Evolutionary conservation across 2,329 filamentous ascomycete genomes (phyloP).

Genomic region (Lachnellula occidentalis): DNA sequence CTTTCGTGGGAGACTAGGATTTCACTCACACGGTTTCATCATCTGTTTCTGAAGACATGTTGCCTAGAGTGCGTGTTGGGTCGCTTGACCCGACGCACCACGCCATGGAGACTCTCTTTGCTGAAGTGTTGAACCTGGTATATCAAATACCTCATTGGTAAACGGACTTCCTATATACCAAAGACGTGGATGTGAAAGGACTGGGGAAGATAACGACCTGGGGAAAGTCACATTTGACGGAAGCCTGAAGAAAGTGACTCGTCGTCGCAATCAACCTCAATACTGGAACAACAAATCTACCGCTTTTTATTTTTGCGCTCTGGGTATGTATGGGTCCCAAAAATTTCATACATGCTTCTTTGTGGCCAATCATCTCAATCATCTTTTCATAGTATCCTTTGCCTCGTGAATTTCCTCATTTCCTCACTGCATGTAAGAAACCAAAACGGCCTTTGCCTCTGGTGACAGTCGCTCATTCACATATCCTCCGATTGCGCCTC

Average conservation of each 20-base stretch:
- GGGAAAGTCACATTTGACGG: neutral
- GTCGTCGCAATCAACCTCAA: constrained; percentile 8
- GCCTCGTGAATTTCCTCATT: constrained; percentile 5
- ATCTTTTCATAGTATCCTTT: constrained; percentile 6
- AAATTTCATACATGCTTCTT: neutral
- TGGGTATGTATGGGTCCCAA: neutral
- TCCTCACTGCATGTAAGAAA: constrained; percentile 40
- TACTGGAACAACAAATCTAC: constrained; percentile 5
- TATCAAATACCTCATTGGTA: neutral
- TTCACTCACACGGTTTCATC: neutral
- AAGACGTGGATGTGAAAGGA: too few species aligned
- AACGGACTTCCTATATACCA: too few species aligned
- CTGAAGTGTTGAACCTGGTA: neutral
- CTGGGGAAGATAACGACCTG: neutral
- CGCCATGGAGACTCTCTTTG: too few species aligned
- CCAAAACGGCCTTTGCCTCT: constrained; percentile 46
- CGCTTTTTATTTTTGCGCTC: constrained; percentile 3
- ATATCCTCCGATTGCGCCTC: constrained; percentile 64
- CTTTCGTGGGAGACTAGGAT: too few species aligned
- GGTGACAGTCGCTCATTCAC: constrained; percentile 64
- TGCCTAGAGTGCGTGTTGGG: neutral
- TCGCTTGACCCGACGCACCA: neutral
- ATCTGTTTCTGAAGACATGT: neutral
- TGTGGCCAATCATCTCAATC: constrained; percentile 8
- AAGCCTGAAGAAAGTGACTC: neutral